Base-by-base conservation (phyloP, 257 asterid species). In the Phtheirospermum japonicum region DNA sequence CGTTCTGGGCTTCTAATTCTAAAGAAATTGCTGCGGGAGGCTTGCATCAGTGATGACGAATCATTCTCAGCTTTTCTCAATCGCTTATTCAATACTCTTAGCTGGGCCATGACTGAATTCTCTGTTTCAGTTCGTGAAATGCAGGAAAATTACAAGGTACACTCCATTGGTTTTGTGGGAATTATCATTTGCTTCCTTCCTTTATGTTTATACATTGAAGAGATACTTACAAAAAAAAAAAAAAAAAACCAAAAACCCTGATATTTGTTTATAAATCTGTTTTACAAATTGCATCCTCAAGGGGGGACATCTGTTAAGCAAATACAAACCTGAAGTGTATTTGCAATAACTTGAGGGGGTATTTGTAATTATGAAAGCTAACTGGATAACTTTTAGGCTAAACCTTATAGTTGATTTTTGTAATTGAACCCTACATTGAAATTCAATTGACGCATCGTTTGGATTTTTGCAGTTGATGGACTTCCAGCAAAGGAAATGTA, bases 31-130 rank as follows among this genome's bases (percentile, higher is more conserved):
- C 75, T 91, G 75, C 81, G 87, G 76, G 95, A 91, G 54, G 90
- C 91, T 74, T 91, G 97, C 81, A 62, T 75, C 36, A 79, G 74
- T 20, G 81, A 91, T 23, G 84, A 73, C 11, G 85, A 80, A 59
- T 76, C 86, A 54, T 88, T 88, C 80, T 91, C 96, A 36, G 79
- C 95, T 49, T 91, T 91, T 65, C 92, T 91, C 73, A 91, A 91
- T 66, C 86, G 92, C 63, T 65, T 91, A 61, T 91, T 91, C 54
- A 88, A 91, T 77, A 88, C 95, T 26, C 82, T 91, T 69, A 88
- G 98, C 78, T 91, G 98, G 98, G 81, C 96, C 28, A 89, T 88
- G 93, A 91, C 97, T 30, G 98, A 91, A 73, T 91, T 91, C 81
- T 91, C 98, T 16, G 93, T 91, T 63, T 88, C 95, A 18, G 63